Evolutionary conservation across 306 rosid species (phyloP), one percentile per base, ranked within the genome.

Genomic region (Ammopiptanthus mongolicus): DNA sequence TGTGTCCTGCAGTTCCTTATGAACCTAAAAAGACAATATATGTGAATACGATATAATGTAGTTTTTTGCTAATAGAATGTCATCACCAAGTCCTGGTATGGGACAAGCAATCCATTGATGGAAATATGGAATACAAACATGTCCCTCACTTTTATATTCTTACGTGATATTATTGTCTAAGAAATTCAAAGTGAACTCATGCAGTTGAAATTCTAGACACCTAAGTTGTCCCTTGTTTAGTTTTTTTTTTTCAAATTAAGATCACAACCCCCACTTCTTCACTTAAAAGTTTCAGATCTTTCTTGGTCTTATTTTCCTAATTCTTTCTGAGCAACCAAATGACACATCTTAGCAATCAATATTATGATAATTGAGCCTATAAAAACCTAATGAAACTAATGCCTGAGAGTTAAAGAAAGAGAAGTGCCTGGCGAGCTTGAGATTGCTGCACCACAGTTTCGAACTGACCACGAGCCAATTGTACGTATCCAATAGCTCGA

Each of bases 381-480:
- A 33, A 77, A 33, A 19, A 15, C 3, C 37, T 51, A 29, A 60
- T 31, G 65, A 66, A 78, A 21, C 18, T 33, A 52, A 67, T 12
- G 53, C 59, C 8, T 46, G 46, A 31, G 39, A 58, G 11, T 28
- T n/a, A 60, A 22, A 41, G 64, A 78, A 71, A 50, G 52, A 23
- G 9, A 29, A 66, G 71, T 41, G 89, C 97, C 96, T 90, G 93
- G 25, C 88, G 93, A 75, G 93, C 98, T 81, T 94, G 90, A 23
- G 96, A 86, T 70, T 91, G 97, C 65, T 94, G 91, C 89, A 94
- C 82, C 31, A 90, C 89, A 81, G 83, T 74, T 4, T 90, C 96
- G 34, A 94, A 85, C 80, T 90, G 97, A 6, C 98, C 93, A 18
- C 97, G 95, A 82, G 95, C 97, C 73, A 94, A 61, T 85, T 94